Conservation (phyloP, 805 yeast genomes). For the Maudiozyma serrabonitensis region DNA sequence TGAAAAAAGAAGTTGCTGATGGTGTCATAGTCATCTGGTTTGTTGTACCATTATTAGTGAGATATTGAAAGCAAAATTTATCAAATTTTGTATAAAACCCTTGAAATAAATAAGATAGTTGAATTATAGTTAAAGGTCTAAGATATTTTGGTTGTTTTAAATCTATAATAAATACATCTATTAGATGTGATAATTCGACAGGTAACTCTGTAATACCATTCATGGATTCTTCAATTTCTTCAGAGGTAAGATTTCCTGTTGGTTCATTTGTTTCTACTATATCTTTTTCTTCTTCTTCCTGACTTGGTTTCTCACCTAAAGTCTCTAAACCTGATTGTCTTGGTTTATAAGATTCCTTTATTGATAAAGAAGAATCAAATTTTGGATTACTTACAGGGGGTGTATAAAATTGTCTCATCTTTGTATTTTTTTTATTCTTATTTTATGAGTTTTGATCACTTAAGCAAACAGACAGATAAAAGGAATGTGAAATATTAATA, state of each 20-base stretch:
- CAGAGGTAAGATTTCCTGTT: slow-evolving; percentile 7
- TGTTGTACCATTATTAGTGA: slow-evolving; percentile 4
- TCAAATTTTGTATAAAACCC: slow-evolving; percentile 25
- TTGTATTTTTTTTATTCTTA: no score
- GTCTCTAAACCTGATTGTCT: not conserved
- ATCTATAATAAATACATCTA: slow-evolving; percentile 25
- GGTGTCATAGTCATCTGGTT: not conserved
- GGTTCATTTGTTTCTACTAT: not conserved
- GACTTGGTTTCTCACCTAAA: not conserved
- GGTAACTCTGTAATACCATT: slow-evolving; percentile 18
- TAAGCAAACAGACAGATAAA: no score
- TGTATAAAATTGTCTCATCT: slow-evolving; percentile 17
- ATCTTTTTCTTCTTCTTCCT: not conserved
- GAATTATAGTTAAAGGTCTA: slow-evolving; percentile 22
- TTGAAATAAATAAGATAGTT: slow-evolving; percentile 25
- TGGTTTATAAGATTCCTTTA: slow-evolving; percentile 20
- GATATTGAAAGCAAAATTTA: slow-evolving; percentile 22
- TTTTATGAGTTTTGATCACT: no score
- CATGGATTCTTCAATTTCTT: slow-evolving; percentile 18
- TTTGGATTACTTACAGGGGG: slow-evolving; percentile 25
- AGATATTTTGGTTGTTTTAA: slow-evolving; percentile 29
- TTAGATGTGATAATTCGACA: slow-evolving; percentile 16
- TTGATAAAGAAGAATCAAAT: slow-evolving; percentile 20
- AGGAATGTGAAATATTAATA: no score
- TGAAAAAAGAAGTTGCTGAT: slow-evolving; percentile 9